A percentile compares a stretch with the other conserved stretches of the same genome.
phyloP scores from a whole-genome alignment of 2,329 filamentous ascomycete genomes.

The Zymoseptoria ardabiliae region DNA sequence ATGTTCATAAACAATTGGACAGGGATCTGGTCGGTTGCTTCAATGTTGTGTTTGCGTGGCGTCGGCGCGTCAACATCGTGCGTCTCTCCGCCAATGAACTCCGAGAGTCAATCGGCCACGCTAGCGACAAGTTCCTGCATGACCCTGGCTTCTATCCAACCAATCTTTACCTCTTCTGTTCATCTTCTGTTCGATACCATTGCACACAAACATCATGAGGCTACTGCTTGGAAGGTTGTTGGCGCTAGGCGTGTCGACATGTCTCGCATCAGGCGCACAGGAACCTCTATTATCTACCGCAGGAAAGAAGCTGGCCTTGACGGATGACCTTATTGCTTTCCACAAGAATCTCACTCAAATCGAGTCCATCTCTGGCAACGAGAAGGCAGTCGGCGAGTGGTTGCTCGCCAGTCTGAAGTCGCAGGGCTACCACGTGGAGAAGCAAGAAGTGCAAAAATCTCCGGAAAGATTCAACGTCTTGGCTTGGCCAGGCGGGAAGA shows the following conservation, averaged over 20 bases:
- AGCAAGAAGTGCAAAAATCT: slow-evolving; percentile 43
- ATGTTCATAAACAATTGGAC: background rate
- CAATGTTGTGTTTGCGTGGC: background rate
- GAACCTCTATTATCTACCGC: slow-evolving; percentile 3
- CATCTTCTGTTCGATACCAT: background rate
- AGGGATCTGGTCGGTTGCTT: background rate
- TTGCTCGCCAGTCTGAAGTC: slow-evolving; percentile 58
- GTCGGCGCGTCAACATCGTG: background rate
- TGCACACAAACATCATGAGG: background rate
- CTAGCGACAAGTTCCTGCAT: background rate
- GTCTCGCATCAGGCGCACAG: slow-evolving; percentile 5
- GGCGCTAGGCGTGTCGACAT: slow-evolving; percentile 1
- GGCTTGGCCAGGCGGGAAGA: slow-evolving; percentile 50
- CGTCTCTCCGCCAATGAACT: too few species aligned
- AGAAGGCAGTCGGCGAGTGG: slow-evolving; percentile 61
- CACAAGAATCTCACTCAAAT: slow-evolving; percentile 70
- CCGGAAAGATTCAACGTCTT: slow-evolving; percentile 64
- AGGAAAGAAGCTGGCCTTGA: slow-evolving; percentile 18
- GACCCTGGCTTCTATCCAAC: background rate
- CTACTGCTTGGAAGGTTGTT: background rate
- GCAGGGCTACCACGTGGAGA: slow-evolving; percentile 56
- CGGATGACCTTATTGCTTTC: slow-evolving; percentile 55
- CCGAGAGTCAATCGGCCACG: too few species aligned
- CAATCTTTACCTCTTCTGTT: background rate
- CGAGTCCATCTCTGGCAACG: slow-evolving; percentile 63